Evolutionary conservation across 768 basidiomycete genomes (phyloP).

Genomic region (Hygrophorus pudorinus): DNA sequence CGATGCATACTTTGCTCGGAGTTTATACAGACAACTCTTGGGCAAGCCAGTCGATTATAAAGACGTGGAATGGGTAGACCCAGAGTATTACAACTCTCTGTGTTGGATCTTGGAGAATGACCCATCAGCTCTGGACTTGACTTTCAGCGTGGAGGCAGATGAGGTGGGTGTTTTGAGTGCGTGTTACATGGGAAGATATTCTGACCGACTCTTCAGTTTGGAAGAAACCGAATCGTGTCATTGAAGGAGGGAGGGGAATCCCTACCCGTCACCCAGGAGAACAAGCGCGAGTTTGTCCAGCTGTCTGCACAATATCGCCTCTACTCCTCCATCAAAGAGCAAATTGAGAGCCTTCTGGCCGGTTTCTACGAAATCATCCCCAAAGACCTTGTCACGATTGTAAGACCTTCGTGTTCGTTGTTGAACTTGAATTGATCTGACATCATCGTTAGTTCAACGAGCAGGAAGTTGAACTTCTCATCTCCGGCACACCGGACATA

Average conservation of each 20-base stretch:
- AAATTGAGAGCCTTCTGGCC: conserved; percentile 79
- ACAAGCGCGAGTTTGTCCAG: conserved; percentile 93
- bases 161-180: conserved; percentile 44
- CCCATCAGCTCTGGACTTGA: conserved; percentile 75
- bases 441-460: conserved; percentile 67
- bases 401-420: conserved; percentile 27
- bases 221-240: conserved; percentile 78
- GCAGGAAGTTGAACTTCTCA: conserved; percentile 87
- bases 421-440: conserved; percentile 5
- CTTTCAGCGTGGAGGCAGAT: conserved; percentile 92
- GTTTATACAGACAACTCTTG: conserved; percentile 90
- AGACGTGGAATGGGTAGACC: conserved; percentile 97
- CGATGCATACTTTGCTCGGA: conserved; percentile 96
- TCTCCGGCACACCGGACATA: conserved; percentile 96
- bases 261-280: conserved; percentile 89
- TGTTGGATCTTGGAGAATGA: conserved; percentile 99
- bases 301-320: conserved; percentile 90
- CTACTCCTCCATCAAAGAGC: conserved; percentile 89
- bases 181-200: neutral
- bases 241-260: conserved; percentile 80
- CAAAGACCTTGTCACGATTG: conserved; percentile 89
- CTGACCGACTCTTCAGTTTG: conserved; percentile 49
- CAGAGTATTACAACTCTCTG: conserved; percentile 95
- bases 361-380: conserved; percentile 99
- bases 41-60: conserved; percentile 92